These are phyloP conservation scores for Rutstroemia sp. DNA, from an alignment of 2,329 filamentous ascomycete species.

Conservation along the genomic window DNA sequence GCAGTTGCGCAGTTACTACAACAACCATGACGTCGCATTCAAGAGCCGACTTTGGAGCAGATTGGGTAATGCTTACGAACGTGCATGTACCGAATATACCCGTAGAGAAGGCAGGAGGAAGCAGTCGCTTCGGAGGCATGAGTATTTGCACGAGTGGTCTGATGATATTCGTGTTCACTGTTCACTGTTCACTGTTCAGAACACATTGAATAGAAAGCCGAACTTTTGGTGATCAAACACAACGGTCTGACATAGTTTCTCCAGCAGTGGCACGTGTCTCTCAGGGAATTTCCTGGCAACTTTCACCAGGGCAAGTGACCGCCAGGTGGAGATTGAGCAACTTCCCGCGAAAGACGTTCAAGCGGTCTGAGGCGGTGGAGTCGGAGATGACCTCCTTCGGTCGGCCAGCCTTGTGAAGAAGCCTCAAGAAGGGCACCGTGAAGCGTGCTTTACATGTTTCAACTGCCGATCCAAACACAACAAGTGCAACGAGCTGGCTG, in stretches of 20 bases:
- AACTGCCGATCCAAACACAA: not conserved
- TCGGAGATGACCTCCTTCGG: not conserved
- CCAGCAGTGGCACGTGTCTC: not conserved
- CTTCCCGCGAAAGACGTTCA: not conserved
- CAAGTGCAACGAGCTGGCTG: not conserved
- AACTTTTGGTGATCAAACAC: not conserved
- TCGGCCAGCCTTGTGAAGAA: not conserved
- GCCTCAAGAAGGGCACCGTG: not conserved
- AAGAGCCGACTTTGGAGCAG: not conserved
- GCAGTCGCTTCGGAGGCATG: not conserved
- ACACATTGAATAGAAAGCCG: not conserved
- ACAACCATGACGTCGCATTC: not conserved
- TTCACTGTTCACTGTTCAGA: no score
- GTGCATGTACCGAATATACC: not conserved
- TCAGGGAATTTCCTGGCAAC: constrained; percentile 6
- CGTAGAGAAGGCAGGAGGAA: not conserved
- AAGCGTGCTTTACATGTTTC: constrained; percentile 1
- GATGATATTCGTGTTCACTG: no score
- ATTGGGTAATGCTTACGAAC: constrained; percentile 3
- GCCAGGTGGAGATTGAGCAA: not conserved
- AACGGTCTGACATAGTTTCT: constrained; percentile 1
- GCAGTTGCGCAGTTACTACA: no score
- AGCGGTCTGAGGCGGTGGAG: not conserved
- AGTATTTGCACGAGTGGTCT: not conserved
- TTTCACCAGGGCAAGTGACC: not conserved